Base-by-base conservation (phyloP, 805 yeast species). In the Candida corydali region DNA sequence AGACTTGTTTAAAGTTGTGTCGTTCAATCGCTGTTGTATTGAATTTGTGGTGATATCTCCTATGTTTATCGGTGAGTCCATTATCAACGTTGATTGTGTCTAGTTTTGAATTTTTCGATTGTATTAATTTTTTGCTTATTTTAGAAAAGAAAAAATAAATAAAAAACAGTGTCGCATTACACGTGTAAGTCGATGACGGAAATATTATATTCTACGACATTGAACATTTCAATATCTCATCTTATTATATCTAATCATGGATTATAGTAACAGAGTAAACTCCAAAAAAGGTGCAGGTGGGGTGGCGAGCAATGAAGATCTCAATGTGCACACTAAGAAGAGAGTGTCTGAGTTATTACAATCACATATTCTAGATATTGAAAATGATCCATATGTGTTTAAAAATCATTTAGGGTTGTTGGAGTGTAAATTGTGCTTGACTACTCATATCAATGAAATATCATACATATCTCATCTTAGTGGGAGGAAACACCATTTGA, bases 211-310 rank as follows among this genome's bases (percentile, higher is more conserved):
- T 22, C 11, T 22, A 22, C 11, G 25, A 22, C 25, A 22, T 22
- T 22, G 25, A 11, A 22, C 11, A 9, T 22, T 22, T 25, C n/a
- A 25, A 25, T 25, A 25, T 20, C 23, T 20, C 23, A 20, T 20
- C 23, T 20, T 20, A 9, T 7, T 20, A 7, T 20, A 9, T 7
- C 23, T 14, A 14, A 42, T 26, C 5, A 88, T 88, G 97, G 96
- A 88, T 57, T 86, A 86, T 53, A 89, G 86, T 44, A 85, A 84
- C 47, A 63, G 96, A 50, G 94, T 85, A 2, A 96, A 96, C 30
- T 82, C 95, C 5, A 88, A 88, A 60, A 80, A 86, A 55, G 96
- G 96, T 8, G 77, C 82, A 19, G 97, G 96, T 46, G 96, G 95
- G 5, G 69, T 88, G 14, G 96, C 96, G 1, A 84, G 85, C 4